Evolutionary conservation across 768 basidiomycete genomes (phyloP).

Genomic region (Mycena vitilis): DNA sequence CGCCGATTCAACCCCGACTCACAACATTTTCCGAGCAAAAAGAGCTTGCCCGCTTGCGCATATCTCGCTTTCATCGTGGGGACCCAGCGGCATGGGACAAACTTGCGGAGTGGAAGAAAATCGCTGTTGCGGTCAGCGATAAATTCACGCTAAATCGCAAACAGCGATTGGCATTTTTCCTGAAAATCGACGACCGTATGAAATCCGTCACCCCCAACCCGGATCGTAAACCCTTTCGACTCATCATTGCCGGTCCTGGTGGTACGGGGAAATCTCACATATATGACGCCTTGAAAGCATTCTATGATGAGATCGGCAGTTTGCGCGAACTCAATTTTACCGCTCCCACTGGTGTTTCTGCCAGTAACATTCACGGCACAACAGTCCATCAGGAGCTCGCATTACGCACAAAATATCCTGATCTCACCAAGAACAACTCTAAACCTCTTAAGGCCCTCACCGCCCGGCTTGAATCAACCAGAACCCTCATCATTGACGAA

Average conservation of each 20-base stretch:
- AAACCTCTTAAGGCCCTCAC: too few species aligned
- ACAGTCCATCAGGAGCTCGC: constrained; percentile 26
- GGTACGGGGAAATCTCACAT: constrained; percentile 40
- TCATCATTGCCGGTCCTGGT: constrained; percentile 38
- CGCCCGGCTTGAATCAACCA: too few species aligned
- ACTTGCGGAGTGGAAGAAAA: constrained; percentile 16
- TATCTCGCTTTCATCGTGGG: too few species aligned
- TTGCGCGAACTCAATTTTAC: not conserved
- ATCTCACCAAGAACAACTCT: constrained; percentile 18
- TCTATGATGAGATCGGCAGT: constrained; percentile 13
- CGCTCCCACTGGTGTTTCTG: too few species aligned
- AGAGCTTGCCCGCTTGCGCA: not conserved
- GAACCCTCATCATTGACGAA: too few species aligned
- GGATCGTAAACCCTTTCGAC: constrained; percentile 24
- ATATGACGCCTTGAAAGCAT: constrained; percentile 31
- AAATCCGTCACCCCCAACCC: not conserved
- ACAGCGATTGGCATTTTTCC: constrained; percentile 31
- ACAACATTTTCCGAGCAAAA: not conserved
- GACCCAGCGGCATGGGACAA: not conserved
- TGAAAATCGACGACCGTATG: constrained; percentile 23
- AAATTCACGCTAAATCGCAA: constrained; percentile 35
- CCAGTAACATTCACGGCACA: not conserved
- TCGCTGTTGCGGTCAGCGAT: constrained; percentile 8
- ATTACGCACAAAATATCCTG: not conserved
- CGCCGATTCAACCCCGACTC: not conserved